phyloP scores from a whole-genome alignment of 1,139 yeast species.

The Taphrina confusa region DNA sequence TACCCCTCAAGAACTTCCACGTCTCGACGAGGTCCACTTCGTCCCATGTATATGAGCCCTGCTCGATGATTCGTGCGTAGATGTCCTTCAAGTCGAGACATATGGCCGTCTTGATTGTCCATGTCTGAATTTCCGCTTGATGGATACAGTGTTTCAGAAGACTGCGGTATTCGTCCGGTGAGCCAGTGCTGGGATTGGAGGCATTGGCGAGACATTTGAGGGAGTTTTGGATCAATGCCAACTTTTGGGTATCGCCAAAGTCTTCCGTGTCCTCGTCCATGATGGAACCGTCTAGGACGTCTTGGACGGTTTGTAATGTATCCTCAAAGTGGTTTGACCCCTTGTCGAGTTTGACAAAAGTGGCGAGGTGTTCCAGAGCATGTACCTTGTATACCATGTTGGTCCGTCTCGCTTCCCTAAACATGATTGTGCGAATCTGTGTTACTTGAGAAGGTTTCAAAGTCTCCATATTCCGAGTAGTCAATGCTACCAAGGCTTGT shows the following conservation, averaged over 20 bases:
- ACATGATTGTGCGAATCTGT: slow-evolving; percentile 52
- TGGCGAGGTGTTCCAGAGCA: slow-evolving; percentile 34
- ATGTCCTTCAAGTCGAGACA: background rate
- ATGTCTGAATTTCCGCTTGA: background rate
- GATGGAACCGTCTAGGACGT: slow-evolving; percentile 18
- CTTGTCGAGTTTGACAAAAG: slow-evolving; percentile 25
- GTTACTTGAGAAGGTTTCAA: slow-evolving; percentile 45
- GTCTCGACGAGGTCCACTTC: background rate
- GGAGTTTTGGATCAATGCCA: slow-evolving; percentile 3
- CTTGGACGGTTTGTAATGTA: slow-evolving; percentile 11
- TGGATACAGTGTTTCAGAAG: background rate
- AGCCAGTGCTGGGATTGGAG: background rate
- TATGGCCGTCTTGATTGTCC: slow-evolving; percentile 11
- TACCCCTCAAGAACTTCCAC: background rate
- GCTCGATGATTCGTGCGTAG: background rate
- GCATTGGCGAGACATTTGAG: slow-evolving; percentile 14
- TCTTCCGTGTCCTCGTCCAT: slow-evolving; percentile 16
- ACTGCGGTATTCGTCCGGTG: background rate
- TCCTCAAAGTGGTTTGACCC: slow-evolving; percentile 11
- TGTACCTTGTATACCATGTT: slow-evolving; percentile 62
- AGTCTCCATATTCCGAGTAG: slow-evolving; percentile 51
- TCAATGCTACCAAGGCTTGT: slow-evolving; percentile 65
- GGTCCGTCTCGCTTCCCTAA: slow-evolving; percentile 65
- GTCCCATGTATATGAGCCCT: background rate
- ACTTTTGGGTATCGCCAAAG: background rate